Evolutionary conservation across 306 rosid species (phyloP).

Genomic region (Gastrolobium villosum): DNA sequence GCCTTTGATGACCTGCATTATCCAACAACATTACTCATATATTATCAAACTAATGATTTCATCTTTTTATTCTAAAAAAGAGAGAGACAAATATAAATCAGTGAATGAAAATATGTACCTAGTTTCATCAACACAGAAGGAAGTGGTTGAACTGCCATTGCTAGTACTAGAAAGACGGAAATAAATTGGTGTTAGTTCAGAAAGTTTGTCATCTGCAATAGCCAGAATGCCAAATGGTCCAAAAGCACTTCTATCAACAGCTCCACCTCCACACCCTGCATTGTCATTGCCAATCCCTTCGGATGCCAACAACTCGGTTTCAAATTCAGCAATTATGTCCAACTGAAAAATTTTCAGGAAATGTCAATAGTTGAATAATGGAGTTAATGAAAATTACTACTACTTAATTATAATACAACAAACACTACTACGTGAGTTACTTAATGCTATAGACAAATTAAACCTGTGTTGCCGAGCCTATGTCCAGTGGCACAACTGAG

Average conservation of each 20-base stretch:
- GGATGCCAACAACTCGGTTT: constrained; percentile 53
- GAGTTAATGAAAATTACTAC: not conserved
- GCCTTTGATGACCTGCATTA: constrained; percentile 83
- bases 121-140: constrained; percentile 76
- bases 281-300: constrained; percentile 21
- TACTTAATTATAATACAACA: not conserved
- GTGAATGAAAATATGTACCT: constrained; percentile 57
- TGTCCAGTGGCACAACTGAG: constrained; percentile 63
- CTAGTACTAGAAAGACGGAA: constrained; percentile 57
- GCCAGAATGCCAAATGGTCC: constrained; percentile 90
- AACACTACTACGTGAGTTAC: constrained; percentile 3
- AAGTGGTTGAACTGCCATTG: constrained; percentile 52
- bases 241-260: constrained; percentile 60
- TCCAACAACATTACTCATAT: constrained; percentile 9
- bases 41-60: not conserved
- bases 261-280: constrained; percentile 74
- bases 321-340: constrained; percentile 82
- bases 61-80: not conserved
- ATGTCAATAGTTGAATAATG: not conserved
- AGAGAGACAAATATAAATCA: not conserved
- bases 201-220: constrained; percentile 77
- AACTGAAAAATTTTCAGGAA: constrained; percentile 55
- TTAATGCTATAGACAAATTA: constrained; percentile 2
- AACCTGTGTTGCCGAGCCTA: constrained; percentile 84
- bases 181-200: constrained; percentile 80